Evolutionary conservation across 1,284 basidiomycete species (phyloP).

Genomic region (Puccinia hordei): DNA sequence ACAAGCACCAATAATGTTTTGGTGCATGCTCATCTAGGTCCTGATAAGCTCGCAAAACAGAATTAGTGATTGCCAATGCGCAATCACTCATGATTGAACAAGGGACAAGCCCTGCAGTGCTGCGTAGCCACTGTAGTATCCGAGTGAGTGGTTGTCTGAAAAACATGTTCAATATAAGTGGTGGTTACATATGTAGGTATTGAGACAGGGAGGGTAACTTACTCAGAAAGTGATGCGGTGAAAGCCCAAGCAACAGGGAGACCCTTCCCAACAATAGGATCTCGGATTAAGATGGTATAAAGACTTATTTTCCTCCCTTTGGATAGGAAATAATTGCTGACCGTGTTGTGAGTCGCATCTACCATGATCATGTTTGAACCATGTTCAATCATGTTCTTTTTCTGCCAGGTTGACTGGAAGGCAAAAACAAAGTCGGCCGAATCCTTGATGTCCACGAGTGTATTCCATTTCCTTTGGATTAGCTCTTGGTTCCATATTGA

Average conservation of each 20-base stretch:
- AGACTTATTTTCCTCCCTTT: neutral
- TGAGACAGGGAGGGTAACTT: neutral
- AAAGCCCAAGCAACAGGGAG: neutral
- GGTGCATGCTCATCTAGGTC: neutral
- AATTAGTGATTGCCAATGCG: neutral
- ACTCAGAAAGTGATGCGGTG: neutral
- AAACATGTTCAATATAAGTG: neutral
- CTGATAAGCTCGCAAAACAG: neutral
- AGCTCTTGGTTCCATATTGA: neutral
- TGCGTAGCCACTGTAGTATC: neutral
- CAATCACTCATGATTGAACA: neutral
- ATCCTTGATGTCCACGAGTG: neutral
- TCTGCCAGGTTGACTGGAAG: neutral
- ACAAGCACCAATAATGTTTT: neutral
- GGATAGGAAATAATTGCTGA: conserved; percentile 4
- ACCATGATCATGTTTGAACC: neutral
- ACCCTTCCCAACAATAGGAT: neutral
- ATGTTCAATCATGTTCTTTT: neutral
- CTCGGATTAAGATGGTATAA: neutral
- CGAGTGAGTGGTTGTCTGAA: neutral
- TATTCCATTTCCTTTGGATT: neutral
- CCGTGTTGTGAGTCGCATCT: neutral
- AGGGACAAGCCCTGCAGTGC: neutral
- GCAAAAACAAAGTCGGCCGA: neutral
- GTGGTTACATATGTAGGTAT: neutral